These are phyloP conservation scores for Arthroderma sp. DNA, from an alignment of 2,329 filamentous ascomycete species.

Conservation along the genomic window DNA sequence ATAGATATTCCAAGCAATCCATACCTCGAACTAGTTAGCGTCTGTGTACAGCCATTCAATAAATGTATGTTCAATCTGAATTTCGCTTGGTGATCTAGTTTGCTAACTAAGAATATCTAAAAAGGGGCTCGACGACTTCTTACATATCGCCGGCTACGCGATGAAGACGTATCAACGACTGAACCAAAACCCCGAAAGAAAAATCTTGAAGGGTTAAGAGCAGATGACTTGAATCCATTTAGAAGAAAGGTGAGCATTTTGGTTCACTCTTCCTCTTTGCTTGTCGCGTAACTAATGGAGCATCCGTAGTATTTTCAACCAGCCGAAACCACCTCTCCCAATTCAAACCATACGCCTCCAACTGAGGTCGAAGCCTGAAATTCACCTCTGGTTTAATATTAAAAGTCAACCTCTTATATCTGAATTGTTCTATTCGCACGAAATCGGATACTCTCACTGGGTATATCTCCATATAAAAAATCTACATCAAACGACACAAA, in stretches of 20 bases:
- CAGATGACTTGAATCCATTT: constrained; percentile 57
- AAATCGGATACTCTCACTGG: too few relatives aligned
- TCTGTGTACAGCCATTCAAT: constrained; percentile 78
- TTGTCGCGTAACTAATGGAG: not conserved
- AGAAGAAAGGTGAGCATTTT: constrained; percentile 35
- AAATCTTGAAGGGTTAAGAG: constrained; percentile 34
- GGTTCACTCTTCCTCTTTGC: too few relatives aligned
- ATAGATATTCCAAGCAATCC: constrained; percentile 66
- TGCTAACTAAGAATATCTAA: not conserved
- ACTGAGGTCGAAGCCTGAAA: too few relatives aligned
- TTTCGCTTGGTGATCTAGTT: not conserved
- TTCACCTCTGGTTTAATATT: too few relatives aligned
- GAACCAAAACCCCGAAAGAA: constrained; percentile 22
- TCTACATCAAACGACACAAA: too few relatives aligned
- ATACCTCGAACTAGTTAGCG: constrained; percentile 55
- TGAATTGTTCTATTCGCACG: too few relatives aligned
- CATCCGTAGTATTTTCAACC: constrained; percentile 1
- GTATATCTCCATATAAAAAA: too few relatives aligned
- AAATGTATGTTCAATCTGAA: constrained; percentile 52
- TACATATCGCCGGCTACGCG: constrained; percentile 62
- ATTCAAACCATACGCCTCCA: too few relatives aligned
- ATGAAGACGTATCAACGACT: constrained; percentile 31
- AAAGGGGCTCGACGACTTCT: constrained; percentile 77
- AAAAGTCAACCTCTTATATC: too few relatives aligned
- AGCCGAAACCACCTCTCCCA: not conserved